Evolutionary conservation across 495 filamentous ascomycete genomes (phyloP), one percentile per base, ranked within the genome.

Genomic region (Aspergillus conjunctus): DNA sequence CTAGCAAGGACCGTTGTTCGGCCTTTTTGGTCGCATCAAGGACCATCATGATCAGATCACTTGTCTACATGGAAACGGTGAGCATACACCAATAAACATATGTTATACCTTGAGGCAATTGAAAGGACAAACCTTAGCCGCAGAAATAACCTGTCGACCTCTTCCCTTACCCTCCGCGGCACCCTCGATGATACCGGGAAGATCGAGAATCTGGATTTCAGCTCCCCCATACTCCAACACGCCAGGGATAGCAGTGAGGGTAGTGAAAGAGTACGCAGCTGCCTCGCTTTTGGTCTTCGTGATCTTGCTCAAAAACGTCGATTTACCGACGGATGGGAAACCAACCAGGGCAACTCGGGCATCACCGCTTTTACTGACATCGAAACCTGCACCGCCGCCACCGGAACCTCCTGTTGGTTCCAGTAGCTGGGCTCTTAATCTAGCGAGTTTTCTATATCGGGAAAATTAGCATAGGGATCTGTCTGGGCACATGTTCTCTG

Each of bases 111-210:
- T 2, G 21, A 43, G 50, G 15, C 39, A 14, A 26, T 22, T 34
- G 39, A 21, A 22, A 26, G 31, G 41, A 44, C 59, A 5, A 52
- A 84, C 82, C 78, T 89, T 99, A 21, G 95, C 95, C n/a, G 95
- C 95, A 32, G 91, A 96, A 70, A 99, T 99, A 43, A 99, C 95
- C 72, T 99, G 95, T 55, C 94, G 80, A 49, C 94, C 94, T 83
- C 94, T 78, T 22, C 95, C 95, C 77, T 99, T 99, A 18, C 95
- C 95, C 73, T 99, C 95, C 0, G 92, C 79, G 37, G 95, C 95
- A 49, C 95, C 95, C 71, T 99, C 95, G 68, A 99, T 99, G 66
- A 99, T 99, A 80, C 95, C 95, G 0, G 95, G 95, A 59, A 99
- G 78, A 88, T 99, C 95, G 43, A 99, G 87, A 60, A 99, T 89